Evolutionary conservation across 139 green algal genomes (phyloP).

Genomic region (Chara braunii): DNA sequence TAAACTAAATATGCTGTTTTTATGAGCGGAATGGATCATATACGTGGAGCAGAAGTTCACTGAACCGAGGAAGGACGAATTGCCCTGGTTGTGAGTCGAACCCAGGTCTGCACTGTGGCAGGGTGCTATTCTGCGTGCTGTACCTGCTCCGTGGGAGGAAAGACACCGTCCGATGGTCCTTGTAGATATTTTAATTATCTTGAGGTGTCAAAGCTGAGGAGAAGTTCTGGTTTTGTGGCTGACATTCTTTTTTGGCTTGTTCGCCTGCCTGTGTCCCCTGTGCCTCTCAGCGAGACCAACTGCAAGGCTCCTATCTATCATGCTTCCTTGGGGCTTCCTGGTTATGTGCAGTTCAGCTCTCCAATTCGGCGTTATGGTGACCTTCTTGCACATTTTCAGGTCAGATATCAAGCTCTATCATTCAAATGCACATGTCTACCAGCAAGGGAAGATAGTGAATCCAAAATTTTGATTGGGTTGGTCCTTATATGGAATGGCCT

Average conservation of each 20-base stretch:
- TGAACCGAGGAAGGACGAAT: too few relatives aligned
- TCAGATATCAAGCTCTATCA: constrained; percentile 12
- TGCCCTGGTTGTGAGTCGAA: too few relatives aligned
- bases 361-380: constrained; percentile 49
- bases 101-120: too few relatives aligned
- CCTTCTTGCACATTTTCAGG: constrained; percentile 47
- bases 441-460: not conserved
- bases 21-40: too few relatives aligned
- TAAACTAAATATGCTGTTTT: too few relatives aligned
- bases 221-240: too few relatives aligned
- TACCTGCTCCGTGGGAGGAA: too few relatives aligned
- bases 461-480: not conserved
- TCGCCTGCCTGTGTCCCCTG: constrained; percentile 29
- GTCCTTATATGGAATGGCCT: not conserved
- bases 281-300: constrained; percentile 49
- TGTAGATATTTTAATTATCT: too few relatives aligned
- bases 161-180: too few relatives aligned
- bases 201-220: too few relatives aligned
- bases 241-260: not conserved
- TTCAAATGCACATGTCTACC: not conserved
- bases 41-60: too few relatives aligned
- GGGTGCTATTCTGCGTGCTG: too few relatives aligned
- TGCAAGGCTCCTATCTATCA: constrained; percentile 34
- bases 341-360: constrained; percentile 49
- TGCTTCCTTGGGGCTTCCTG: constrained; percentile 36